phyloP scores from a whole-genome alignment of 345 rosid genomes.

The Ceriops zippeliana region DNA sequence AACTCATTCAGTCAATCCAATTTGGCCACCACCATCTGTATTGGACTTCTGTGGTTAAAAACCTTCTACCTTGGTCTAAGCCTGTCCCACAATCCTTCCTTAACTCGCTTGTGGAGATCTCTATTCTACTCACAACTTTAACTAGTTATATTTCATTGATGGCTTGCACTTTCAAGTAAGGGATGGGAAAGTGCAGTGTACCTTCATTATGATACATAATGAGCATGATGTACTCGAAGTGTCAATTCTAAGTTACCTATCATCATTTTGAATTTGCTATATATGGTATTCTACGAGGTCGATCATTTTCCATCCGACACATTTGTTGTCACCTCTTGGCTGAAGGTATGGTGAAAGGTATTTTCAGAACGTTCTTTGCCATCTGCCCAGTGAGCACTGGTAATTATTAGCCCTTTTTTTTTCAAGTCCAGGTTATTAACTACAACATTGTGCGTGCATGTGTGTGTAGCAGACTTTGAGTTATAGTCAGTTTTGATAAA shows the following conservation, averaged over 20 bases:
- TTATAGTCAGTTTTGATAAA: no score
- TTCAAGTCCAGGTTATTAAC: no score
- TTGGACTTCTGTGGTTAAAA: background rate
- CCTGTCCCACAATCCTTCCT: slow-evolving; percentile 10
- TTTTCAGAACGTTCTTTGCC: background rate
- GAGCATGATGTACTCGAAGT: background rate
- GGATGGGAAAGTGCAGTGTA: background rate
- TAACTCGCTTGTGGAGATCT: slow-evolving; percentile 11
- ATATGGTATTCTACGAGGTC: background rate
- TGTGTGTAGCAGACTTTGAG: no score
- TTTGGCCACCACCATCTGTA: no score
- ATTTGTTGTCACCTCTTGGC: background rate
- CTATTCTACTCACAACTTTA: background rate
- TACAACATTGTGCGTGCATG: no score
- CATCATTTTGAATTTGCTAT: background rate
- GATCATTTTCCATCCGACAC: background rate
- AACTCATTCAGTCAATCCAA: no score
- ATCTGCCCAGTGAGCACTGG: no score
- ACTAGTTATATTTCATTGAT: background rate
- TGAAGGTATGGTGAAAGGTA: background rate
- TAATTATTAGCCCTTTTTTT: no score
- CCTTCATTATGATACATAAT: slow-evolving; percentile 3
- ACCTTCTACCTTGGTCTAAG: background rate
- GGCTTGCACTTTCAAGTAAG: slow-evolving; percentile 10
- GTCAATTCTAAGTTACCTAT: background rate